Conservation (phyloP, 352 stramenopile species). For the Globisporangium radiosum region DNA sequence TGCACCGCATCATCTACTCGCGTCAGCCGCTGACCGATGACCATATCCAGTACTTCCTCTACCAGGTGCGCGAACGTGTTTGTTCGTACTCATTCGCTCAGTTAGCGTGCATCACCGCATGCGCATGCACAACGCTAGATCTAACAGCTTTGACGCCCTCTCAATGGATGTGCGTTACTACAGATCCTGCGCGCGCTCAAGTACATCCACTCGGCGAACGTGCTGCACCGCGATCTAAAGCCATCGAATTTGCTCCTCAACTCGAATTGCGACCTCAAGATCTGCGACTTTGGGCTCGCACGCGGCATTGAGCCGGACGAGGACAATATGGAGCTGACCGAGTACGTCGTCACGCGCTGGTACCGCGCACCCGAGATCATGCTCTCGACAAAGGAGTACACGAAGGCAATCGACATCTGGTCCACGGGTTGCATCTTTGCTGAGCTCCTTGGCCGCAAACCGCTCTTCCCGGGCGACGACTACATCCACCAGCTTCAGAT, state of each 20-base stretch:
- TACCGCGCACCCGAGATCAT: constrained; percentile 92
- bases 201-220: constrained; percentile 92
- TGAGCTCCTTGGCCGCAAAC: constrained; percentile 87
- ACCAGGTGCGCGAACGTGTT: constrained; percentile 44
- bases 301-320: constrained; percentile 35
- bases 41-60: constrained; percentile 92
- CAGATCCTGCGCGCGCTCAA: constrained; percentile 94
- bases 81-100: no score
- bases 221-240: constrained; percentile 96
- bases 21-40: constrained; percentile 88
- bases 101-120: no score
- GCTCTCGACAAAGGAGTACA: constrained; percentile 95
- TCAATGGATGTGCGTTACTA: no score
- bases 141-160: no score
- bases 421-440: constrained; percentile 92
- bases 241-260: constrained; percentile 97
- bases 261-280: constrained; percentile 90
- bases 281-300: constrained; percentile 90
- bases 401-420: constrained; percentile 96
- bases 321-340: constrained; percentile 67
- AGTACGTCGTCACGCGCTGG: constrained; percentile 95
- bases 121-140: no score
- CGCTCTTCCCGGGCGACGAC: constrained; percentile 94
- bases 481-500: constrained; percentile 99
- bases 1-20: constrained; percentile 98